Base-by-base conservation (phyloP, 148 eudicot species). In the Euryodendron excelsum region DNA sequence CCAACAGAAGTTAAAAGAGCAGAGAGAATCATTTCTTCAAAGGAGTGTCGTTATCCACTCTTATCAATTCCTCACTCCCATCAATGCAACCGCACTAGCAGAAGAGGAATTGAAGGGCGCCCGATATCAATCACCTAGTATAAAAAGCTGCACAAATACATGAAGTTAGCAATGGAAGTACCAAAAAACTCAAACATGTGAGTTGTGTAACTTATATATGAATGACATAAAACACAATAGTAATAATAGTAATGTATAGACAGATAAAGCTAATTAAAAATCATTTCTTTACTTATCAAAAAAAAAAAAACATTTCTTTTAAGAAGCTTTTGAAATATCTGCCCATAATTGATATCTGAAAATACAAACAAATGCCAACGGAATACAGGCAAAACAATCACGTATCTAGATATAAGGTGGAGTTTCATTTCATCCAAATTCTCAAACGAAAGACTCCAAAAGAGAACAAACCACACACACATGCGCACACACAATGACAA, bases 1-100 rank as follows among this genome's bases (percentile, higher is more conserved):
- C 97, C 97, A 66, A 93, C 97, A 1, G 97, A 87, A 25, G 97
- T 91, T 41, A 93, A 78, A 77, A 93, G 92, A 71, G 97, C 97
- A 78, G 97, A 90, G 27, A 93, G 88, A 77, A 89, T 87, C 97
- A 93, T 91, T 67, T 80, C 86, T 88, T 61, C 76, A 70, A 64
- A 80, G 27, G 13, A 45, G 20, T 65, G n/a, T 58, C 12, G 60
- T 75, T 67, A 44, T 74, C 20, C 28, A 45, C 68, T 30, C 68
- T 31, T 52, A 37, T 30, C 69, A 75, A 36, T 20, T 41, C 36
- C 41, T 67, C 72, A 70, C 23, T 25, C 41, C 50, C 77, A 18
- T 71, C 20, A 41, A 56, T 59, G 48, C 80, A 75, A 48, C 31
- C 52, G 44, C 27, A 33, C 12, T 64, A 27, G 69, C 44, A 37